Evolutionary conservation across 176 grass and related monocot genomes (phyloP).

Genomic region (Hsuehochloa calcarea): DNA sequence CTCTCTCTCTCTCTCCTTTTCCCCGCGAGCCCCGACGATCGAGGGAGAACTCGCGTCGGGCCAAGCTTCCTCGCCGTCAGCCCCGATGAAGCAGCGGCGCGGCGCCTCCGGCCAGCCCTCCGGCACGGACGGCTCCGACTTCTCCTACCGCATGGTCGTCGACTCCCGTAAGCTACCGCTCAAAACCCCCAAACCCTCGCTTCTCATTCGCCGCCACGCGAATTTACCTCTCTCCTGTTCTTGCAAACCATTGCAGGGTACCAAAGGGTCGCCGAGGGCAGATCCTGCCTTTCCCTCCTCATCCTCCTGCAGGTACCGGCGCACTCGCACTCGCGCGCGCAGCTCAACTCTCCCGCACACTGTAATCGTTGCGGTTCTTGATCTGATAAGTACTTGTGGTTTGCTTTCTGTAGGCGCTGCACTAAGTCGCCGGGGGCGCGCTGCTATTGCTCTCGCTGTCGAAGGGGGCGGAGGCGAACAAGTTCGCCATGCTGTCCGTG

Average conservation of each 20-base stretch:
- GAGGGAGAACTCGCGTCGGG: background rate
- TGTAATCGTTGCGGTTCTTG: conserved; percentile 6
- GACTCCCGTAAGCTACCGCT: conserved; percentile 62
- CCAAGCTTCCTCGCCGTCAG: background rate
- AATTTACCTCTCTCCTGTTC: background rate
- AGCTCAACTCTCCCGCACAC: background rate
- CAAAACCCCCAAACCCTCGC: background rate
- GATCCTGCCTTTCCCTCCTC: conserved; percentile 62
- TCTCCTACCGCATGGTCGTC: conserved; percentile 96
- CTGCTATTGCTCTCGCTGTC: conserved; percentile 51
- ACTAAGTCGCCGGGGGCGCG: conserved; percentile 46
- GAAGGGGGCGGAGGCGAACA: conserved; percentile 48
- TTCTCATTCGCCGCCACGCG: background rate
- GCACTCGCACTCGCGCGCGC: background rate
- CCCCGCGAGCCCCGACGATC: background rate
- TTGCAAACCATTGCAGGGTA: conserved; percentile 62
- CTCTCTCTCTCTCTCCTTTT: background rate
- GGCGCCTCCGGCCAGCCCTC: conserved; percentile 44
- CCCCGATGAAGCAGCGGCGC: conserved; percentile 53
- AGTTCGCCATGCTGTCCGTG: conserved; percentile 53
- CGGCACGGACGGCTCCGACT: conserved; percentile 87
- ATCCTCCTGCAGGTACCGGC: conserved; percentile 58
- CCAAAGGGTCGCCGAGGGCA: conserved; percentile 73
- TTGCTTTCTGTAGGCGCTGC: conserved; percentile 48
- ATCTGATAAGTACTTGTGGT: conserved; percentile 25